These are phyloP conservation scores for Rhododendron mucronatum DNA, from an alignment of 148 eudicot genomes.

Conservation along the genomic window DNA sequence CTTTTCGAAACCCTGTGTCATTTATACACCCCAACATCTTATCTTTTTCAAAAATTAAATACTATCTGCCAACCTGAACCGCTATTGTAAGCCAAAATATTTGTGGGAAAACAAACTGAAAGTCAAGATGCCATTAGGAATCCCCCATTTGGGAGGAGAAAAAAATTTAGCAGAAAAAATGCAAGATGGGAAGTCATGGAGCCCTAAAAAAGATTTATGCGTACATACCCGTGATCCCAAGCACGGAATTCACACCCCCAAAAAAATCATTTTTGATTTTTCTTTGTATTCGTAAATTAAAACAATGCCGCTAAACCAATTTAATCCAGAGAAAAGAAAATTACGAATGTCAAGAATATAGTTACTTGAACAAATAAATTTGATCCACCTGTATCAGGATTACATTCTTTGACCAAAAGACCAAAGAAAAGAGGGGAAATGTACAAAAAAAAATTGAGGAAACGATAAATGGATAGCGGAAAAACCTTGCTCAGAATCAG, in stretches of 20 bases:
- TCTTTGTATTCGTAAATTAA: neutral
- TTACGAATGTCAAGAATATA: neutral
- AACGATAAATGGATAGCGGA: neutral
- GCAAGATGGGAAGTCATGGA: neutral
- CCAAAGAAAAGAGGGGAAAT: too few relatives aligned
- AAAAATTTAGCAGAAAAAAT: conserved; percentile 1
- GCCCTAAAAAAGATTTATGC: too few relatives aligned
- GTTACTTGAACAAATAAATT: neutral
- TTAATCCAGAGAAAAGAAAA: neutral
- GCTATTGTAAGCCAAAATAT: neutral
- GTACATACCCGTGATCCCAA: neutral
- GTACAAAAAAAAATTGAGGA: neutral
- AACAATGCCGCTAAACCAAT: neutral
- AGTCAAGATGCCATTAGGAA: neutral
- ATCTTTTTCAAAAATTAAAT: too few relatives aligned
- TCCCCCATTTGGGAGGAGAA: neutral
- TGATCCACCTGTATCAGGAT: neutral
- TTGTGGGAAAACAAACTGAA: neutral
- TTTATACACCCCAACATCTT: neutral
- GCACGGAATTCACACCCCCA: neutral
- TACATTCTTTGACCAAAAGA: neutral
- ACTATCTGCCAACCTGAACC: neutral
- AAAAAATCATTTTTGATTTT: neutral
- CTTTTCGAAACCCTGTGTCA: neutral
- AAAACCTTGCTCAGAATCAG: neutral